phyloP scores from a whole-genome alignment of 2,329 filamentous ascomycete species.

The Neopestalotiopsis sp. region DNA sequence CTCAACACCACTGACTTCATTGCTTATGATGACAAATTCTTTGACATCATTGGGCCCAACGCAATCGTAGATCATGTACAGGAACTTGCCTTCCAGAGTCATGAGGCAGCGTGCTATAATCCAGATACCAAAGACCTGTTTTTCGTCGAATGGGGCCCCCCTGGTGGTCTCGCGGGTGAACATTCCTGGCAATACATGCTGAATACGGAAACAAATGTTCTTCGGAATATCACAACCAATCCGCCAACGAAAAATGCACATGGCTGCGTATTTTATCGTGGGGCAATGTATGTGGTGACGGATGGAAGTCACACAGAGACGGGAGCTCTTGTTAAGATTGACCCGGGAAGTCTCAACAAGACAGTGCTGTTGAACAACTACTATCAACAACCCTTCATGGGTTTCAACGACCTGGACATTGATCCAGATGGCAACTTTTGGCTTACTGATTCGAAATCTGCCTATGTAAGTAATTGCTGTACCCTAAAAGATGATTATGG shows the following conservation, averaged over 20 bases:
- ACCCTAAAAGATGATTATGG: not conserved
- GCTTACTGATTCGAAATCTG: not conserved
- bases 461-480: not conserved
- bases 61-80: not conserved
- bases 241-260: constrained; percentile 2
- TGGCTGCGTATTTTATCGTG: constrained; percentile 2
- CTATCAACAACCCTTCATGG: constrained; percentile 8
- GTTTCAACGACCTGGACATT: constrained; percentile 12
- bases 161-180: not conserved
- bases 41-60: not conserved
- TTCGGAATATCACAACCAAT: not conserved
- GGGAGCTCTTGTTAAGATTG: not conserved
- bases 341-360: not conserved
- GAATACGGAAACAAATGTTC: not conserved
- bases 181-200: constrained; percentile 8
- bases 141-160: constrained; percentile 9
- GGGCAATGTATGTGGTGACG: constrained; percentile 6
- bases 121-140: not conserved
- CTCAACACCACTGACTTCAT: constrained; percentile 9
- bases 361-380: constrained; percentile 6
- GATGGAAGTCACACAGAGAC: not conserved
- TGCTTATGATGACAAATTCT: constrained; percentile 11
- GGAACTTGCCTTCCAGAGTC: not conserved
- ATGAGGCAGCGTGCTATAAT: constrained; percentile 8
- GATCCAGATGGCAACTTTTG: constrained; percentile 10